These are phyloP conservation scores for Erucastrum elatum DNA, from an alignment of 345 rosid genomes.

Conservation along the genomic window DNA sequence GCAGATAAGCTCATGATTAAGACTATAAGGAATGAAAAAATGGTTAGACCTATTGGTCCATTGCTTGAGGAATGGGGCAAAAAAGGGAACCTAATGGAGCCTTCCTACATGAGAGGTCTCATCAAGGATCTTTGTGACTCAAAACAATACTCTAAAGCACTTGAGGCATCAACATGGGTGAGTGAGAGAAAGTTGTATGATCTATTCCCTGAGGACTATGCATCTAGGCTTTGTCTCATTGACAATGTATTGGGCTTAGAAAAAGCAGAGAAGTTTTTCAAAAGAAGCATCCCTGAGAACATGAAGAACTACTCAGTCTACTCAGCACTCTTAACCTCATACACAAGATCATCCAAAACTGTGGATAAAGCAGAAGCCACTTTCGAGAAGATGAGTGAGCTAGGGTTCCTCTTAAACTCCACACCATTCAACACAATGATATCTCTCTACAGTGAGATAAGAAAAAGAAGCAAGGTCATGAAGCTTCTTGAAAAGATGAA, in stretches of 20 bases:
- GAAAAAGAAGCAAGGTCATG: not conserved
- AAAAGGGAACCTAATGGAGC: not conserved
- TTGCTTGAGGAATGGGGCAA: not conserved
- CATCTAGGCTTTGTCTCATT: not conserved
- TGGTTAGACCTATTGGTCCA: not conserved
- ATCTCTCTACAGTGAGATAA: not conserved
- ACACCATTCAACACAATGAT: not conserved
- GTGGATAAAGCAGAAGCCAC: not conserved
- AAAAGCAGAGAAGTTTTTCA: not conserved
- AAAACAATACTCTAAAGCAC: not conserved
- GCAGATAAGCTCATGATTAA: not conserved
- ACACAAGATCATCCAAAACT: not conserved
- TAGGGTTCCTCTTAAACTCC: not conserved
- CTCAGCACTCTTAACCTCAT: not conserved
- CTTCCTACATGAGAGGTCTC: not conserved
- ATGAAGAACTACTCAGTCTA: not conserved
- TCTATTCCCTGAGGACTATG: not conserved
- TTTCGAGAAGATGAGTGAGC: not conserved
- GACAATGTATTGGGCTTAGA: not conserved
- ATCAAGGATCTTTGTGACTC: not conserved
- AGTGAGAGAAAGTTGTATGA: not conserved
- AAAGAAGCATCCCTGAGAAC: not conserved
- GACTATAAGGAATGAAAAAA: not conserved
- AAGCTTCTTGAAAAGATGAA: not conserved
- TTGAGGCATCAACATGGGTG: conserved; percentile 3